A percentile compares a stretch with the other conserved stretches of the same genome.
Evolutionary conservation across 345 rosid species (phyloP).

Genomic region (Salix arbutifolia): DNA sequence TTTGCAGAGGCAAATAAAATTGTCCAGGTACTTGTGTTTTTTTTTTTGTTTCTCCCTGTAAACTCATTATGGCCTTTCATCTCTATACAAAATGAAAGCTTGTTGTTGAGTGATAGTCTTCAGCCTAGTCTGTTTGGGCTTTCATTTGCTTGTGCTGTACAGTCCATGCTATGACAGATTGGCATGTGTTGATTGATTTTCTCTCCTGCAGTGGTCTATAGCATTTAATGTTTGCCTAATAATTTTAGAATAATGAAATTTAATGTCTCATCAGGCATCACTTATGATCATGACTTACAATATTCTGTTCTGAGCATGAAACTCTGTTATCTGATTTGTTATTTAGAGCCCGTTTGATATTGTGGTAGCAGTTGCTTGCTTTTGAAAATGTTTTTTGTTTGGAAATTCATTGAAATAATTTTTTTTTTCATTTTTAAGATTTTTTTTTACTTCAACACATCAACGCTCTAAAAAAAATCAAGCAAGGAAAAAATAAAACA

Average conservation of each 20-base stretch:
- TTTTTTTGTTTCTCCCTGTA: neutral
- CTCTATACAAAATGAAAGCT: neutral
- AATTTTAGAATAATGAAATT: neutral
- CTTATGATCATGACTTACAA: neutral
- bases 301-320: neutral
- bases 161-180: neutral
- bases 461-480: too few relatives aligned
- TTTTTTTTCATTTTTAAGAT: too few relatives aligned
- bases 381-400: too few relatives aligned
- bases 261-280: conserved; percentile 13
- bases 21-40: conserved; percentile 42
- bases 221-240: neutral
- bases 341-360: neutral
- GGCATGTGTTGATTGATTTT: neutral
- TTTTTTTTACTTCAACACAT: too few relatives aligned
- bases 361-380: too few relatives aligned
- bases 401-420: too few relatives aligned
- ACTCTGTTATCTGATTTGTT: neutral
- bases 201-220: neutral
- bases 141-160: neutral
- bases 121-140: neutral
- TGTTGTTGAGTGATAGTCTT: neutral
- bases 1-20: conserved; percentile 39
- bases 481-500: too few relatives aligned
- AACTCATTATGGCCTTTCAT: neutral